Conservation (phyloP, 2,329 filamentous ascomycete species). For the Clonostachys chloroleuca region DNA sequence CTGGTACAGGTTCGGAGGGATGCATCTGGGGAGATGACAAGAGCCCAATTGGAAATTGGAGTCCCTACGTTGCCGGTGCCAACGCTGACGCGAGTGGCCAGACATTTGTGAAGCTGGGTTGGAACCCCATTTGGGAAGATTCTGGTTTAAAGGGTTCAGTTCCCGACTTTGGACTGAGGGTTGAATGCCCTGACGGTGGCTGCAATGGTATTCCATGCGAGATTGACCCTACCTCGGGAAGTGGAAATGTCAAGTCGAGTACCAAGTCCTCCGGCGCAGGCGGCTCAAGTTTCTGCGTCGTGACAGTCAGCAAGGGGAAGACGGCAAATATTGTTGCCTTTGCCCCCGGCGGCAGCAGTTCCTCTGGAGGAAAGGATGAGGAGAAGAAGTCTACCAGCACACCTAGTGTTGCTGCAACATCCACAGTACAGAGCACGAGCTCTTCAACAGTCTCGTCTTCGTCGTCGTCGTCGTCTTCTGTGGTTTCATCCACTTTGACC, state of each 20-base stretch:
- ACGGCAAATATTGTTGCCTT: conserved; percentile 65
- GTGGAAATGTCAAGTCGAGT: conserved; percentile 56
- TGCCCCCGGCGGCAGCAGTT: conserved; percentile 33
- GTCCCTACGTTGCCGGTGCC: conserved; percentile 70
- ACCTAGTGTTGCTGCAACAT: conserved; percentile 7
- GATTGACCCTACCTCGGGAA: conserved; percentile 56
- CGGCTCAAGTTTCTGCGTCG: conserved; percentile 68
- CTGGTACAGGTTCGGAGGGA: conserved; percentile 57
- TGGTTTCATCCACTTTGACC: conserved; percentile 10
- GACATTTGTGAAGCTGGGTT: conserved; percentile 72
- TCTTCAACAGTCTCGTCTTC: conserved; percentile 4
- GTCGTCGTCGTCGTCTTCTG: conserved; percentile 7
- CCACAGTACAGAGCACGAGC: conserved; percentile 3
- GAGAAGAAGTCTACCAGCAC: conserved; percentile 8
- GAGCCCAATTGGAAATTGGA: conserved; percentile 70
- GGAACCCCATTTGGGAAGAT: conserved; percentile 72
- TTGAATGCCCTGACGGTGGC: conserved; percentile 60
- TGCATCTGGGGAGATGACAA: conserved; percentile 67
- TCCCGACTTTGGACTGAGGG: conserved; percentile 64
- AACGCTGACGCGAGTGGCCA: conserved; percentile 62
- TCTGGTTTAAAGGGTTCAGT: conserved; percentile 47
- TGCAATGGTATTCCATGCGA: conserved; percentile 74
- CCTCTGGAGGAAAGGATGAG: conserved; percentile 13
- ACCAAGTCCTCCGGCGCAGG: conserved; percentile 57
- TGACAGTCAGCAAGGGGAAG: conserved; percentile 64